Percentiles rank a stretch among this genome's conserved stretches.
These are phyloP conservation scores for Coemansia nantahalensis DNA, from an alignment of 192 early-diverging fungal genomes.

Conservation along the genomic window DNA sequence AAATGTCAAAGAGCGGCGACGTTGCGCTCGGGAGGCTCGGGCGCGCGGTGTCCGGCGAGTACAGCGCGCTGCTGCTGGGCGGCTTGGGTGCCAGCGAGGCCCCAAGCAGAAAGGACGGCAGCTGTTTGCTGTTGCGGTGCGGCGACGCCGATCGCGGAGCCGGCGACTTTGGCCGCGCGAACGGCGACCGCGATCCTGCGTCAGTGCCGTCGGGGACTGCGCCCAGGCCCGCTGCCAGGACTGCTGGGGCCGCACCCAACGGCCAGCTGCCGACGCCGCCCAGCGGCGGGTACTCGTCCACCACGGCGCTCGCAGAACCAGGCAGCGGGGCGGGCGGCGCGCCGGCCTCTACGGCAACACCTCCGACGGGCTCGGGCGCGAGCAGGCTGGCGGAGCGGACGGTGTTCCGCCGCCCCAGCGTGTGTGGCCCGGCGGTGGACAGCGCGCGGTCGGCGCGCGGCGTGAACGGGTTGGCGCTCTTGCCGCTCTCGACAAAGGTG, in stretches of 20 bases:
- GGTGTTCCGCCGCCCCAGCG: slow-evolving; percentile 20
- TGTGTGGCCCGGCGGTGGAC: slow-evolving; percentile 18
- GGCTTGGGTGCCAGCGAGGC: slow-evolving; percentile 28
- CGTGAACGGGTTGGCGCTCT: slow-evolving; percentile 39
- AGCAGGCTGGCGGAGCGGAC: slow-evolving; percentile 9
- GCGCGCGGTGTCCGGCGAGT: slow-evolving; percentile 15
- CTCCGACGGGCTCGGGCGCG: neutral
- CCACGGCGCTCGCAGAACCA: neutral
- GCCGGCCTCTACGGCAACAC: neutral
- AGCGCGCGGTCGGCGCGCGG: slow-evolving; percentile 35
- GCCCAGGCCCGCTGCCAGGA: too few relatives aligned
- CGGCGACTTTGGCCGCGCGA: slow-evolving; percentile 43
- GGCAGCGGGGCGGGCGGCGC: neutral
- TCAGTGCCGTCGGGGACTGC: too few relatives aligned
- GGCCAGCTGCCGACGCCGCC: slow-evolving; percentile 46
- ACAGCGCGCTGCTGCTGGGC: slow-evolving; percentile 13
- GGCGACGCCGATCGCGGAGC: slow-evolving; percentile 45
- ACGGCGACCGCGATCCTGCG: slow-evolving; percentile 15
- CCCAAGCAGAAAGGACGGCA: slow-evolving; percentile 49
- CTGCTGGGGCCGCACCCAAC: too few relatives aligned
- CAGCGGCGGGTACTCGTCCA: slow-evolving; percentile 4
- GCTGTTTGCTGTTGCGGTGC: slow-evolving; percentile 31
- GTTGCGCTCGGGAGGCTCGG: slow-evolving; percentile 10
- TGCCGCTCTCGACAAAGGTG: slow-evolving; percentile 18
- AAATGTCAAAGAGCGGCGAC: slow-evolving; percentile 8